Evolutionary conservation across 2,329 filamentous ascomycete species (phyloP).

Genomic region (Pseudocercospora musae): DNA sequence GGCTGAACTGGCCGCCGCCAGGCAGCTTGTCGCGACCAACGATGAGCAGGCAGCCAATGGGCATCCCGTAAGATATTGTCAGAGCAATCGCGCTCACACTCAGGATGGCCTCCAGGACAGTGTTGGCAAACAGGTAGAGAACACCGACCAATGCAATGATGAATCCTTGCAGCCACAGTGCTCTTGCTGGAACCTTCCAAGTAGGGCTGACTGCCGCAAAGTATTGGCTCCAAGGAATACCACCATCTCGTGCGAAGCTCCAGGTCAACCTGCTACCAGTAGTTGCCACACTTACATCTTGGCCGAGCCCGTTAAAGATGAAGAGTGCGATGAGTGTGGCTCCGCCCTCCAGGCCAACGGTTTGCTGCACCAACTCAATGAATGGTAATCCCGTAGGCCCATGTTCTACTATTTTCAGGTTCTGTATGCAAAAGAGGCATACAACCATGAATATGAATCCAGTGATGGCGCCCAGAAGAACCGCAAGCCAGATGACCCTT

Average conservation of each 20-base stretch:
- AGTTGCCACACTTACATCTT: slow-evolving; percentile 52
- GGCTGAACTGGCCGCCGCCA: slow-evolving; percentile 40
- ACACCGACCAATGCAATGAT: slow-evolving; percentile 51
- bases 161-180: slow-evolving; percentile 52
- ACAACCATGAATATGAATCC: slow-evolving; percentile 58
- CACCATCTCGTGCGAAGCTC: slow-evolving; percentile 30
- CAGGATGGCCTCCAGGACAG: slow-evolving; percentile 44
- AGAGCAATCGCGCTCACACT: slow-evolving; percentile 43
- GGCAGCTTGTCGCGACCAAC: slow-evolving; percentile 54
- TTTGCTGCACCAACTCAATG: slow-evolving; percentile 57
- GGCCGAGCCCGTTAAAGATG: slow-evolving; percentile 55
- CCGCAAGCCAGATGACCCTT: slow-evolving; percentile 52
- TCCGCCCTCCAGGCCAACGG: slow-evolving; percentile 46
- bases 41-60: slow-evolving; percentile 37
- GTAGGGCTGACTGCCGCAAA: slow-evolving; percentile 42
- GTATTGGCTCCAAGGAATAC: slow-evolving; percentile 27
- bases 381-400: slow-evolving; percentile 55
- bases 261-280: slow-evolving; percentile 29
- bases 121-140: slow-evolving; percentile 41
- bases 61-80: slow-evolving; percentile 43
- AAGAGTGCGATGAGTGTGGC: slow-evolving; percentile 51
- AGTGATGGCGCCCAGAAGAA: slow-evolving; percentile 42
- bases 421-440: slow-evolving; percentile 53
- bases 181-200: slow-evolving; percentile 54
- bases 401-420: slow-evolving; percentile 45